Evolutionary conservation across 2,329 filamentous ascomycete species (phyloP).

Genomic region (Scedosporium minutisporum): DNA sequence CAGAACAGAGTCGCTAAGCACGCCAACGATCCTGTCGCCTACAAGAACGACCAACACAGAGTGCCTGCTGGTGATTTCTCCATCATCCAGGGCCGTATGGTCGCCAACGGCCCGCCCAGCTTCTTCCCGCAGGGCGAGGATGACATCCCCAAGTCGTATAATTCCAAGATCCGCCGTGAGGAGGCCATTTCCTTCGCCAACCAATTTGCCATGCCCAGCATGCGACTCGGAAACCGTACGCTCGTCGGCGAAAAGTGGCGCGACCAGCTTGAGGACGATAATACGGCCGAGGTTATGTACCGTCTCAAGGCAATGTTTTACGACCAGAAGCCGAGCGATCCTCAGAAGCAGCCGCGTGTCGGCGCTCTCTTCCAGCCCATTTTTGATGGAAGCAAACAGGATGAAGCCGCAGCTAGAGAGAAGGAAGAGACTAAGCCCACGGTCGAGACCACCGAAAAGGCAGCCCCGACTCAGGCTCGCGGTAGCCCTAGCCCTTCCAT

Average conservation of each 20-base stretch:
- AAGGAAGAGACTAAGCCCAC: background rate
- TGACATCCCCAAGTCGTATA: slow-evolving; percentile 44
- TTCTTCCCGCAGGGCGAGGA: slow-evolving; percentile 46
- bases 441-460: background rate
- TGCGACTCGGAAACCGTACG: slow-evolving; percentile 42
- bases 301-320: slow-evolving; percentile 8
- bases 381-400: background rate
- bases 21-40: slow-evolving; percentile 43
- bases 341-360: slow-evolving; percentile 6
- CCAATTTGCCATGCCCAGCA: slow-evolving; percentile 54
- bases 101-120: slow-evolving; percentile 52
- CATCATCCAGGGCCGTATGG: slow-evolving; percentile 54
- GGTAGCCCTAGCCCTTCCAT: no score
- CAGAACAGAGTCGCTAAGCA: slow-evolving; percentile 47
- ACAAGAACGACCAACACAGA: slow-evolving; percentile 42
- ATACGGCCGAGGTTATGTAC: slow-evolving; percentile 14
- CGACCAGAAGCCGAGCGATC: slow-evolving; percentile 7
- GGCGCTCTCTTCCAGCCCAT: background rate
- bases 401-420: background rate
- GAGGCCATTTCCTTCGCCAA: slow-evolving; percentile 61
- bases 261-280: slow-evolving; percentile 19
- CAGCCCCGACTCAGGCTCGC: background rate
- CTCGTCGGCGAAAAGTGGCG: slow-evolving; percentile 15
- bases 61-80: slow-evolving; percentile 46
- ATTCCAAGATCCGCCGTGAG: slow-evolving; percentile 56